Conservation (phyloP, 106 monocot genomes). For the Narthecium ossifragum region DNA sequence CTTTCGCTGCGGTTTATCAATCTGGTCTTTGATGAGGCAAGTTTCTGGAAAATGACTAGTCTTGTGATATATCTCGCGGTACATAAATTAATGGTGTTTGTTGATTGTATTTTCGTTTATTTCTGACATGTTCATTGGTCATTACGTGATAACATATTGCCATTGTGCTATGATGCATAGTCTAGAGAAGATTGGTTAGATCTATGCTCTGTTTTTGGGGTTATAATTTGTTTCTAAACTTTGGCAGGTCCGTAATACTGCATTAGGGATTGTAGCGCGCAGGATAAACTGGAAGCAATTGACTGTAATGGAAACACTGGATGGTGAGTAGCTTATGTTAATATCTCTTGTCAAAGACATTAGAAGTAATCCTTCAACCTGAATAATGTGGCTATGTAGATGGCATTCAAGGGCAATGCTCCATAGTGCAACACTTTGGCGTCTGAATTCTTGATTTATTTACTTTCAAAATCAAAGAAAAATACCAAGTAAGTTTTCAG, state of each 20-base stretch:
- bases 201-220: too few species aligned
- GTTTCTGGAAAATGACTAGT: conserved; percentile 1
- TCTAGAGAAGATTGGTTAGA: too few species aligned
- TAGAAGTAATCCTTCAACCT: too few species aligned
- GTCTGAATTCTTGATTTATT: neutral
- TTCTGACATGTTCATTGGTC: too few species aligned
- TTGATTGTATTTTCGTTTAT: neutral
- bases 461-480: neutral
- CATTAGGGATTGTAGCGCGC: conserved; percentile 86
- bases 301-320: conserved; percentile 74
- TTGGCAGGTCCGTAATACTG: conserved; percentile 79
- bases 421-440: too few species aligned
- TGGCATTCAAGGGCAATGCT: too few species aligned
- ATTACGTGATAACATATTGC: too few species aligned
- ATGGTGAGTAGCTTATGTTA: conserved; percentile 38
- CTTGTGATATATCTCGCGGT: neutral
- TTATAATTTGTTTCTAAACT: neutral
- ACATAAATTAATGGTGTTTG: neutral
- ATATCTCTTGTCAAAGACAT: neutral
- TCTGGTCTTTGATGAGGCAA: conserved; percentile 96
- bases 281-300: conserved; percentile 72
- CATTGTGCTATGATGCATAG: too few species aligned
- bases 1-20: conserved; percentile 99
- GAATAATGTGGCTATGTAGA: too few species aligned
- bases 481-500: too few species aligned